Evolutionary conservation across 2,329 filamentous ascomycete genomes (phyloP).

Genomic region (Beauveria bassiana): DNA sequence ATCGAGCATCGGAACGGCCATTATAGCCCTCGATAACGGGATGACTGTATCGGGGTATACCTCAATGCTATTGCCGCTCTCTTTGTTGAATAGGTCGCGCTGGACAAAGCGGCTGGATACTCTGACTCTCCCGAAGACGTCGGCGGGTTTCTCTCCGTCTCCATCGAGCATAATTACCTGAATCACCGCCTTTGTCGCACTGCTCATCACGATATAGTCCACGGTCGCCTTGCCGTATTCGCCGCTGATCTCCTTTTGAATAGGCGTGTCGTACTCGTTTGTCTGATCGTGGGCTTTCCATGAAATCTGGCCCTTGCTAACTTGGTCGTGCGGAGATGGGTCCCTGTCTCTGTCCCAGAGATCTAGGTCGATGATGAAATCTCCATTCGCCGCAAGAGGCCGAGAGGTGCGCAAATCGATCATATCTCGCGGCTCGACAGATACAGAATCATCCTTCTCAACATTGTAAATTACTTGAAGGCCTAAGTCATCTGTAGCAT

Average conservation of each 20-base stretch:
- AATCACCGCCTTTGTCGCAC: neutral
- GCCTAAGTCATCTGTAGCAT: neutral
- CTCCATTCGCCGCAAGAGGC: neutral
- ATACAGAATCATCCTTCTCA: neutral
- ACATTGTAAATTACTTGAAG: neutral
- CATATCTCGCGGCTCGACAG: neutral
- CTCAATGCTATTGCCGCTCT: neutral
- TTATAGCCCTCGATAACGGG: neutral
- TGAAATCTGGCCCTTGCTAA: neutral
- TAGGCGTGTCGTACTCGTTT: neutral
- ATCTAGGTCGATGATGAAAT: neutral
- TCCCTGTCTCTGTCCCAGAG: neutral
- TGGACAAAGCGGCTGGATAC: neutral
- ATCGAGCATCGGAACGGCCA: neutral
- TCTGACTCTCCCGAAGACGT: conserved; percentile 2
- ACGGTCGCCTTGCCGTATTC: conserved; percentile 8
- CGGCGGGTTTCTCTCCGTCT: conserved; percentile 8
- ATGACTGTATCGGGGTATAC: neutral
- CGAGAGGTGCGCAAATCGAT: neutral
- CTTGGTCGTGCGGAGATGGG: neutral
- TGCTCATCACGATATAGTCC: conserved; percentile 6
- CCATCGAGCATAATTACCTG: conserved; percentile 9
- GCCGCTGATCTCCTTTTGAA: neutral
- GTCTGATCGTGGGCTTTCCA: neutral
- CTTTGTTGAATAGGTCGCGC: neutral